phyloP scores from a whole-genome alignment of 164 flowering plant species.

The Macadamia integrifolia region DNA sequence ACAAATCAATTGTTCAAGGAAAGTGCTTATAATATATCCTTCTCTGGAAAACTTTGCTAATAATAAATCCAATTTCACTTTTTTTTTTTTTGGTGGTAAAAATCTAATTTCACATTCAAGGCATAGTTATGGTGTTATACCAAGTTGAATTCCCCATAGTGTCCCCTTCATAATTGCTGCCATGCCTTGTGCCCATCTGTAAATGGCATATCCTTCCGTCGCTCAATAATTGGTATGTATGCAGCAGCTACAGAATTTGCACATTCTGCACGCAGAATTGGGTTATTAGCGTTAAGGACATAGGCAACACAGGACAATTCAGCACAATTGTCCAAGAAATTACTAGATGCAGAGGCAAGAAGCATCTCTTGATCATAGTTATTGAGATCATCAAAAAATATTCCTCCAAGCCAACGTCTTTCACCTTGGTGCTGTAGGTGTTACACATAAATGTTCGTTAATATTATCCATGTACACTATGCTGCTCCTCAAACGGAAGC shows the following conservation, averaged over 20 bases:
- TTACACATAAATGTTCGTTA: slow-evolving; percentile 5
- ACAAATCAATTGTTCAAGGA: background rate
- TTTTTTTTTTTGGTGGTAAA: no score
- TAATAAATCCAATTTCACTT: no score
- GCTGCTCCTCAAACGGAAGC: no score
- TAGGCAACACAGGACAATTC: no score
- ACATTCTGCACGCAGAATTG: slow-evolving; percentile 63
- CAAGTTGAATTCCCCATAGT: slow-evolving; percentile 97
- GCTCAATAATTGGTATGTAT: slow-evolving; percentile 77
- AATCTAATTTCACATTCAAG: background rate
- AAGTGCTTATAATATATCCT: background rate
- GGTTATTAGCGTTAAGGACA: background rate
- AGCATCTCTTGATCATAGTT: slow-evolving; percentile 97
- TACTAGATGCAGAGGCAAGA: slow-evolving; percentile 87
- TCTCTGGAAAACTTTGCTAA: background rate
- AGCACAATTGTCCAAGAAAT: no score
- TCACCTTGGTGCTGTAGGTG: slow-evolving; percentile 81
- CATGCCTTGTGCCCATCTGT: slow-evolving; percentile 70
- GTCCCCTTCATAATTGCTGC: slow-evolving; percentile 94
- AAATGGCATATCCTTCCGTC: slow-evolving; percentile 71
- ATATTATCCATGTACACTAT: background rate
- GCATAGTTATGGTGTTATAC: slow-evolving; percentile 27
- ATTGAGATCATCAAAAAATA: slow-evolving; percentile 95
- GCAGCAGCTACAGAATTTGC: slow-evolving; percentile 89
- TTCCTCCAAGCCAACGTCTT: slow-evolving; percentile 95